A percentile compares a stretch with the other conserved stretches of the same genome.
phyloP scores from a whole-genome alignment of 176 grass and related monocot species.

The Phragmites australis region DNA sequence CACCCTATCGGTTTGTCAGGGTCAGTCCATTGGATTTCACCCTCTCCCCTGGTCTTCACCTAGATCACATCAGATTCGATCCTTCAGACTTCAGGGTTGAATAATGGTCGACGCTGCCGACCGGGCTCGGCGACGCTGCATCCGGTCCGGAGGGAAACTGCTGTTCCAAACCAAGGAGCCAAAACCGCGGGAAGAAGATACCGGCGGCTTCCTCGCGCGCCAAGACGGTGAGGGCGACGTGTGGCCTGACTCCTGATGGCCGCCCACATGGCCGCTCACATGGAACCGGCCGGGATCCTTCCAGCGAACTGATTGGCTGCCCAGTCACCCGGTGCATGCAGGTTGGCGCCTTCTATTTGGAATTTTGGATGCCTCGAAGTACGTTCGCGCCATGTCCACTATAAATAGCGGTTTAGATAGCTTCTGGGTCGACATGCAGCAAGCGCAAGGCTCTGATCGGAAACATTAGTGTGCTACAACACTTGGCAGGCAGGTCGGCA shows the following conservation, averaged over 20 bases:
- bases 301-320: not conserved
- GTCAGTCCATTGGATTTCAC: slow-evolving; percentile 13
- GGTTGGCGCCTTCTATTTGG: not conserved
- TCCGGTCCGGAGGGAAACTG: not conserved
- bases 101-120: not conserved
- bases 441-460: not conserved
- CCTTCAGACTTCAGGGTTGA: not conserved
- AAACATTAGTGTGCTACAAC: not conserved
- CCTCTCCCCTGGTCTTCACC: not conserved
- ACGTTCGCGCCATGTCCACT: not conserved
- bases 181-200: slow-evolving; percentile 17
- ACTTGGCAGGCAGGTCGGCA: too few relatives aligned
- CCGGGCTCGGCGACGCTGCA: not conserved
- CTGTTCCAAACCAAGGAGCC: slow-evolving; percentile 20
- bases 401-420: not conserved
- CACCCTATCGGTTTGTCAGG: not conserved
- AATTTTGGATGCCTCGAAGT: not conserved
- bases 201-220: not conserved
- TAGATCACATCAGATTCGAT: slow-evolving; percentile 21
- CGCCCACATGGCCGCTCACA: not conserved
- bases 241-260: not conserved
- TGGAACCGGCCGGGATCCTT: not conserved
- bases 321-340: not conserved
- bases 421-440: not conserved
- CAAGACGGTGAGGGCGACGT: too few relatives aligned